A percentile compares a stretch with the other conserved stretches of the same genome.
These are phyloP conservation scores for Priceomyces medius DNA, from an alignment of 805 yeast species.

Conservation along the genomic window DNA sequence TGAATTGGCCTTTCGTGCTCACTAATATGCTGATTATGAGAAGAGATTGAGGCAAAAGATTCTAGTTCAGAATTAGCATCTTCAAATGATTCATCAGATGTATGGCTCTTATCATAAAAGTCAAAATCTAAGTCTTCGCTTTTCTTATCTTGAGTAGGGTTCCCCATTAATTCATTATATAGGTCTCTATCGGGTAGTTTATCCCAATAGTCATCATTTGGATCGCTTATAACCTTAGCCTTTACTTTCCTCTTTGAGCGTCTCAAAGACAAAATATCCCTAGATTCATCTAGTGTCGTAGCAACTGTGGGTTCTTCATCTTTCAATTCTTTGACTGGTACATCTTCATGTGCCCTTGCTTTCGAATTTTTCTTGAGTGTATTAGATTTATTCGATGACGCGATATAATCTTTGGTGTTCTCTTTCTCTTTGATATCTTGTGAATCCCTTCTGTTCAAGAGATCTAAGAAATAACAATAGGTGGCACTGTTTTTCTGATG, in stretches of 20 bases:
- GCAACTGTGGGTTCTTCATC: neutral
- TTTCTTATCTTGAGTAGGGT: neutral
- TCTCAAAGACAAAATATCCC: constrained; percentile 1
- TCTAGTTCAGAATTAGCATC: constrained; percentile 1
- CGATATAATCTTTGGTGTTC: neutral
- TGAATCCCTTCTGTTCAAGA: neutral
- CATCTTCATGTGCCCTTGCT: too few relatives aligned
- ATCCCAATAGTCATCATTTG: constrained; percentile 24
- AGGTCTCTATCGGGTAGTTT: constrained; percentile 21
- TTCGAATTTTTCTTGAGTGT: neutral
- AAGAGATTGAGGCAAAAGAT: neutral
- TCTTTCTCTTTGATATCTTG: neutral
- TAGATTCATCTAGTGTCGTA: neutral
- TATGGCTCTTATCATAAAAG: neutral
- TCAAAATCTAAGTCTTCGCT: neutral
- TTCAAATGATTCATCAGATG: neutral
- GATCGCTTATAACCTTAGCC: constrained; percentile 10
- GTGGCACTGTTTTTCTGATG: constrained; percentile 36
- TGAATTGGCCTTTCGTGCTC: neutral
- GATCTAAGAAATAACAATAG: constrained; percentile 29
- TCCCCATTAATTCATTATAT: constrained; percentile 5
- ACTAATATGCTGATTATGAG: neutral
- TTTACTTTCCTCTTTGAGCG: constrained; percentile 5
- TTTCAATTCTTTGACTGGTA: neutral
- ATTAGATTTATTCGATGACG: neutral